These are phyloP conservation scores for Ogataea henricii DNA, from an alignment of 805 yeast genomes.

Conservation along the genomic window DNA sequence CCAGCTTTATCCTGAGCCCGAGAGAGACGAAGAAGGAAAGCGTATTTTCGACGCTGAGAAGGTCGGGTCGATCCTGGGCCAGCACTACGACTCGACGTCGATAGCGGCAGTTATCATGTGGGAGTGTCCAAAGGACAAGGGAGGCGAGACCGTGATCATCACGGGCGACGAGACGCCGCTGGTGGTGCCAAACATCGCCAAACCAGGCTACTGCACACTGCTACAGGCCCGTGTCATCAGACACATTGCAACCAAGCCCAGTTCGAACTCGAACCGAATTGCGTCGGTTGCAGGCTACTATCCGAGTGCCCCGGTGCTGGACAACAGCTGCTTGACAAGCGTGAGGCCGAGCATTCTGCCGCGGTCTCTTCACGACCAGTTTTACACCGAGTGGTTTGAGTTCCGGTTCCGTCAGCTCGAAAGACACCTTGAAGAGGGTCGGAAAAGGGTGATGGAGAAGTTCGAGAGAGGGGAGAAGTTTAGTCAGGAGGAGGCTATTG, in stretches of 20 bases:
- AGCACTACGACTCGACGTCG: slow-evolving; percentile 51
- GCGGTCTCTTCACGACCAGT: slow-evolving; percentile 36
- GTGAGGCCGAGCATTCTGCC: slow-evolving; percentile 39
- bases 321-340: slow-evolving; percentile 38
- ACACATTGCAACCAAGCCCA: slow-evolving; percentile 51
- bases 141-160: slow-evolving; percentile 53
- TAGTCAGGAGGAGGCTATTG: slow-evolving; percentile 32
- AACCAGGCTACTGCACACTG: slow-evolving; percentile 50
- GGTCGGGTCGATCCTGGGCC: slow-evolving; percentile 47
- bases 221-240: slow-evolving; percentile 49
- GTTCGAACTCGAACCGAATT: slow-evolving; percentile 38
- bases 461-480: slow-evolving; percentile 28
- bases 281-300: slow-evolving; percentile 36
- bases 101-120: slow-evolving; percentile 53
- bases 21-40: slow-evolving; percentile 17
- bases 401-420: slow-evolving; percentile 35
- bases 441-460: slow-evolving; percentile 21
- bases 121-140: slow-evolving; percentile 48
- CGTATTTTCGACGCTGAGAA: slow-evolving; percentile 30
- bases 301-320: slow-evolving; percentile 33
- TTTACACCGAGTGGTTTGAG: slow-evolving; percentile 39
- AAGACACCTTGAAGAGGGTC: slow-evolving; percentile 25
- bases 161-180: slow-evolving; percentile 41
- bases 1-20: slow-evolving; percentile 21
- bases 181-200: slow-evolving; percentile 33